Base-by-base conservation (phyloP, 2,329 filamentous ascomycete species). In the Lachnellula arida region DNA sequence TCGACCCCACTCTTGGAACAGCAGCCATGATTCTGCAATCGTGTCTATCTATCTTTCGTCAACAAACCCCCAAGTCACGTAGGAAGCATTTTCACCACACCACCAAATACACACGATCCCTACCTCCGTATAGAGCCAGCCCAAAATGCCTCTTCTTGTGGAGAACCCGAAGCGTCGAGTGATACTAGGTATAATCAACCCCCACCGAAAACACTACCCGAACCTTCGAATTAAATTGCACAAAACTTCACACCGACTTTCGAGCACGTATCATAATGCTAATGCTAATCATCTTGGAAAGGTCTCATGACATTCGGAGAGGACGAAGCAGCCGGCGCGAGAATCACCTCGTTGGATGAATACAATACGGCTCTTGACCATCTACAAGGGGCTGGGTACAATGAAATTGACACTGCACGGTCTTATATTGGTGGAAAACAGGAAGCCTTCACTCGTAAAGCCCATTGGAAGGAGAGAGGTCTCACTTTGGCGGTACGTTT, bases 271-370 rank as follows among this genome's bases (percentile, higher is more conserved):
- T 19, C 19, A 22, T 23, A 2, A 44, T 23, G 19, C 42, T 23
- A 2, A 44, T 23, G 19, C 42, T 56, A 23, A 56, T 60, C 25
- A 22, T 23, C 49, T 34, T 28, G 48, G 43, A 17, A 53, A 57
- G 90, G 91, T 62, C 79, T 91, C 53, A 94, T 95, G 91, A 92
- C 87, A 68, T 91, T 91, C 75, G 88, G 87, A 32, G 84, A 88
- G 2, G 81, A 82, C 55, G 78, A 79, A 56, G 64, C 68, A 40
- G 68, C 72, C 12, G 89, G 88, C 37, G 89, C 87, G 46, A 85
- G 90, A 46, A 85, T 96, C 67, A 92, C 88, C 9, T 75, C 78
- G 54, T 34, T 78, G 2, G 71, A 82, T 56, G 86, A 88, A 44
- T 91, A 86, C 75, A 88, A 86, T 64, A 81, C 81, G 64, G 81